A percentile compares a stretch with the other conserved stretches of the same genome.
These are phyloP conservation scores for Malassezia yamatoensis DNA, from an alignment of 1,284 basidiomycete species.

Conservation along the genomic window DNA sequence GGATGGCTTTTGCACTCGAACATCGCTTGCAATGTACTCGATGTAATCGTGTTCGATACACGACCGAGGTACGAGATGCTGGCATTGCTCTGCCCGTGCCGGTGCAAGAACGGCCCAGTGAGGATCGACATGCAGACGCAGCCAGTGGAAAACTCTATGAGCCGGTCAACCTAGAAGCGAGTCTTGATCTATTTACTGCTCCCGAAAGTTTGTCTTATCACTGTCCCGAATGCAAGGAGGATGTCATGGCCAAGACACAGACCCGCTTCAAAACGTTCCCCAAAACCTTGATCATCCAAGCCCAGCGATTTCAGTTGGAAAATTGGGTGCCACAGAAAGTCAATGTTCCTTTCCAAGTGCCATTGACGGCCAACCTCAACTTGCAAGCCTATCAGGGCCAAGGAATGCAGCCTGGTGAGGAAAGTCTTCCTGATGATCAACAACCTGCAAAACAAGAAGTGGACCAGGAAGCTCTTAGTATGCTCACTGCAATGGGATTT, in stretches of 20 bases:
- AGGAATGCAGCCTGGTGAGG: conserved; percentile 67
- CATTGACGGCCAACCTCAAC: conserved; percentile 53
- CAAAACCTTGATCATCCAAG: conserved; percentile 74
- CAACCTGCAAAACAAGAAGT: conserved; percentile 14
- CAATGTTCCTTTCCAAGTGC: conserved; percentile 75
- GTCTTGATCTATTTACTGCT: conserved; percentile 61
- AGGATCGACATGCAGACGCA: conserved; percentile 23
- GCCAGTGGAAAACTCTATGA: conserved; percentile 53
- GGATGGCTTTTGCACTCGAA: conserved; percentile 72
- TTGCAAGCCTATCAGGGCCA: conserved; percentile 64
- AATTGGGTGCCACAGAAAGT: conserved; percentile 96
- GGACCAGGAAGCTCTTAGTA: conserved; percentile 32
- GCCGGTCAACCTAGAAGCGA: conserved; percentile 60
- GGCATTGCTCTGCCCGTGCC: conserved; percentile 68
- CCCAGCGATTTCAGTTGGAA: conserved; percentile 87
- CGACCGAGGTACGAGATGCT: conserved; percentile 66
- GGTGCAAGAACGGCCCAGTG: conserved; percentile 45
- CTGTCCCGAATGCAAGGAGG: conserved; percentile 58
- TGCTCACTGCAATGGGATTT: conserved; percentile 41
- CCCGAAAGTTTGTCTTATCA: conserved; percentile 64
- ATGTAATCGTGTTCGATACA: conserved; percentile 80
- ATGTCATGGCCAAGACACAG: conserved; percentile 60
- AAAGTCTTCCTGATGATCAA: conserved; percentile 58
- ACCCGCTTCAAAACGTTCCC: conserved; percentile 77
- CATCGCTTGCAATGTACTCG: conserved; percentile 55